Percentiles rank a stretch among this genome's conserved stretches.
Evolutionary conservation across 495 filamentous ascomycete species (phyloP).

Genomic region (Friedmanniomyces simplex): DNA sequence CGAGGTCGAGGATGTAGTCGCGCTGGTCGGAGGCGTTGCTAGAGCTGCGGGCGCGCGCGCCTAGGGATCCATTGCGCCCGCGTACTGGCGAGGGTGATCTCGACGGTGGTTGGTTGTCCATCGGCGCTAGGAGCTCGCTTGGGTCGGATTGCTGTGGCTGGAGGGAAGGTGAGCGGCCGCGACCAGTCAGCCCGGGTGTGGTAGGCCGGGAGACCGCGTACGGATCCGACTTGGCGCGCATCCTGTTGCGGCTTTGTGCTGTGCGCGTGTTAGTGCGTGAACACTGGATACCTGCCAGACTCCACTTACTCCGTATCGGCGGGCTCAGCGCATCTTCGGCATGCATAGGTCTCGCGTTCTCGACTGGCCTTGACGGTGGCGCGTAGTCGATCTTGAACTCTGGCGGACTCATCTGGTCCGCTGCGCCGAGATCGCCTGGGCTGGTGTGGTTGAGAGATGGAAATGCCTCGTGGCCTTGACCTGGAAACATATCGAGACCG

Average conservation of each 20-base stretch:
- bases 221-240: conserved; percentile 34
- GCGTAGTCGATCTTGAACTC: conserved; percentile 92
- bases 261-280: conserved; percentile 1
- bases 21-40: conserved; percentile 85
- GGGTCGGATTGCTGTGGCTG: conserved; percentile 20
- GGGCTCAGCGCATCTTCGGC: conserved; percentile 66
- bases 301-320: conserved; percentile 66
- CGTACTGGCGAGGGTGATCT: conserved; percentile 49
- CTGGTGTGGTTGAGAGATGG: conserved; percentile 41
- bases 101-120: conserved; percentile 32
- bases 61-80: conserved; percentile 11
- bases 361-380: conserved; percentile 58
- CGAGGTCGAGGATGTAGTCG: conserved; percentile 85
- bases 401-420: conserved; percentile 67
- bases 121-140: conserved; percentile 51
- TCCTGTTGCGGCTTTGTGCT: conserved; percentile 31
- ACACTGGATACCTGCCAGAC: background rate
- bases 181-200: conserved; percentile 15
- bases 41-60: conserved; percentile 48
- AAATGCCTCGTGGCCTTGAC: conserved; percentile 42
- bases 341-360: conserved; percentile 55
- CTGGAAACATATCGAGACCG: conserved; percentile 46
- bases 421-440: conserved; percentile 52
- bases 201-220: conserved; percentile 20
- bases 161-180: conserved; percentile 26